These are phyloP conservation scores for Collybia sordida DNA, from an alignment of 768 basidiomycete genomes.

Conservation along the genomic window DNA sequence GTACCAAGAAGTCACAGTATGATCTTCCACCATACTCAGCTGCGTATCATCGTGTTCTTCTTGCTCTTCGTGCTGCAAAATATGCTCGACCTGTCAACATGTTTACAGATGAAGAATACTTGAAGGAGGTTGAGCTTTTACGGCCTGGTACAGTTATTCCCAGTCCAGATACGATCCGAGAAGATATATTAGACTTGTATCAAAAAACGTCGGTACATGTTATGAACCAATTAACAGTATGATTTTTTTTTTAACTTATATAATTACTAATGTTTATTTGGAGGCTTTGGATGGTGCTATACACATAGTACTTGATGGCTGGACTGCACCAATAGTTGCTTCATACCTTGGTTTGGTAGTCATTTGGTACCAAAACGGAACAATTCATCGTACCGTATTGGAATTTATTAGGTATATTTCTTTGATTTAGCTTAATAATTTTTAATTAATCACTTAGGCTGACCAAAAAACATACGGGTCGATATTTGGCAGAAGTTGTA, in stretches of 20 bases:
- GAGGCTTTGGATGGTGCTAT: not conserved
- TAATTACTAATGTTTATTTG: not conserved
- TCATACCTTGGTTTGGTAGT: conserved; percentile 31
- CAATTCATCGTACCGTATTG: conserved; percentile 25
- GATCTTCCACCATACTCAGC: too few relatives aligned
- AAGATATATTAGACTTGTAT: conserved; percentile 21
- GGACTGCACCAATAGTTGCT: conserved; percentile 27
- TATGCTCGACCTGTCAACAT: conserved; percentile 22
- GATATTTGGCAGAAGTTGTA: conserved; percentile 24
- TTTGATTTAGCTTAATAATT: not conserved
- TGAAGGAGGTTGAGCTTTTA: conserved; percentile 25
- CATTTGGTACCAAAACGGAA: conserved; percentile 23
- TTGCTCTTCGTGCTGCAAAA: conserved; percentile 24
- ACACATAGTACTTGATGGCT: conserved; percentile 27
- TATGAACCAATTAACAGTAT: conserved; percentile 16
- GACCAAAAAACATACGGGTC: conserved; percentile 23
- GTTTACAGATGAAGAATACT: conserved; percentile 26
- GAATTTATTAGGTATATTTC: conserved; percentile 29
- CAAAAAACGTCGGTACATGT: conserved; percentile 13
- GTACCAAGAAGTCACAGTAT: too few relatives aligned
- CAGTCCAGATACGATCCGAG: conserved; percentile 18
- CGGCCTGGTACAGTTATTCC: conserved; percentile 24
- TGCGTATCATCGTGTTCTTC: conserved; percentile 23
- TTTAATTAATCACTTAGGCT: conserved; percentile 19
- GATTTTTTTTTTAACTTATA: conserved; percentile 11